Percentiles rank a stretch among this genome's conserved stretches.
These are phyloP conservation scores for Aquanectria penicillioides DNA, from an alignment of 2,329 filamentous ascomycete species.

Conservation along the genomic window DNA sequence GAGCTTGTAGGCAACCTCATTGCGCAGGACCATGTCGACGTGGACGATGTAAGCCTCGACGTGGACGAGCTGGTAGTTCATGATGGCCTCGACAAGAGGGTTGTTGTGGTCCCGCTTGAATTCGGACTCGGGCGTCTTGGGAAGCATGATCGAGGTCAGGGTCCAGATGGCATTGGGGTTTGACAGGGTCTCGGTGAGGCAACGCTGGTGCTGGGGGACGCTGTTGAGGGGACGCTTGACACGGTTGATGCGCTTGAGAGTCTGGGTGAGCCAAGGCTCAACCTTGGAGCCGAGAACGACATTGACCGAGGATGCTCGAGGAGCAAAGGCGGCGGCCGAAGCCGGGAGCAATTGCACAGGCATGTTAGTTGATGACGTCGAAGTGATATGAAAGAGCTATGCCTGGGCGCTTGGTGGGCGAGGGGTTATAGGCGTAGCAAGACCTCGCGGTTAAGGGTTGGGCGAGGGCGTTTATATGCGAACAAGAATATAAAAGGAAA, in stretches of 20 bases:
- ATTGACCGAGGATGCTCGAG: slow-evolving; percentile 88
- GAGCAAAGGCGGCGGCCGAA: slow-evolving; percentile 95
- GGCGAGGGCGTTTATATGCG: slow-evolving; percentile 22
- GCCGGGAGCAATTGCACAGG: slow-evolving; percentile 92
- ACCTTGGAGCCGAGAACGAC: slow-evolving; percentile 92
- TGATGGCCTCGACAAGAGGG: slow-evolving; percentile 75
- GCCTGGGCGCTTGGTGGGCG: too few species aligned
- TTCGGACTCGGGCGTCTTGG: slow-evolving; percentile 87
- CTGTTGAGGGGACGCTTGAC: slow-evolving; percentile 98
- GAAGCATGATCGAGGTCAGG: slow-evolving; percentile 89
- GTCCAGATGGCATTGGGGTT: slow-evolving; percentile 94
- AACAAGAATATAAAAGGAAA: slow-evolving; percentile 55
- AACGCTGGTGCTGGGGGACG: slow-evolving; percentile 93
- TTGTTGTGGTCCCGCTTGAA: slow-evolving; percentile 77
- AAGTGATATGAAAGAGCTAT: slow-evolving; percentile 20
- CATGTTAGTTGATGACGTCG: slow-evolving; percentile 64
- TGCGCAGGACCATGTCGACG: slow-evolving; percentile 97
- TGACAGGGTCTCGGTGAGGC: slow-evolving; percentile 93
- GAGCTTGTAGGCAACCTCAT: slow-evolving; percentile 98
- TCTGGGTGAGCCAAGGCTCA: slow-evolving; percentile 96
- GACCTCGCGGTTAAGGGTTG: not conserved
- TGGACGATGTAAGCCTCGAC: slow-evolving; percentile 98
- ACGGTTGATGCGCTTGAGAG: slow-evolving; percentile 94
- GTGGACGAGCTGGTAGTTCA: slow-evolving; percentile 93
- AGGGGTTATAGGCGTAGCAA: slow-evolving; percentile 8